These are phyloP conservation scores for Stygiomarasmius scandens DNA, from an alignment of 1,284 basidiomycete genomes.

Conservation along the genomic window DNA sequence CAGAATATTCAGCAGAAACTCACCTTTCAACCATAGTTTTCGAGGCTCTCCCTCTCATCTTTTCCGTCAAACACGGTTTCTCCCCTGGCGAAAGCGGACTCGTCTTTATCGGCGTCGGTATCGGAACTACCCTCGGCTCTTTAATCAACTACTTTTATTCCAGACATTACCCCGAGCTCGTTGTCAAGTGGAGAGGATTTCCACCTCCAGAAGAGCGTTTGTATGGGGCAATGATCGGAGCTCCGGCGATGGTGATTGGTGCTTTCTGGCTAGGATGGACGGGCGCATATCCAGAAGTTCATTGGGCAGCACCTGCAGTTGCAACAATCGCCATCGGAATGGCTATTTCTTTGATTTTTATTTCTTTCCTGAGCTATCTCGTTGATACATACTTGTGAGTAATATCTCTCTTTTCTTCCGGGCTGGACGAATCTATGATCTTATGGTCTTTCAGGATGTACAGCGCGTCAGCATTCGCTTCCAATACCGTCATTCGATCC, in stretches of 20 bases:
- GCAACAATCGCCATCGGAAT: conserved; percentile 54
- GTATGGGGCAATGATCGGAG: conserved; percentile 55
- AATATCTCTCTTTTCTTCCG: neutral
- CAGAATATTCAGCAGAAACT: no score
- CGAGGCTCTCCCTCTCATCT: conserved; percentile 62
- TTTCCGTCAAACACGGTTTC: conserved; percentile 55
- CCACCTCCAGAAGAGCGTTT: conserved; percentile 68
- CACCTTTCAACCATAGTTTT: no score
- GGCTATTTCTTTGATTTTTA: conserved; percentile 61
- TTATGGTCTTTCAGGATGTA: conserved; percentile 52
- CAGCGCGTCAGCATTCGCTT: conserved; percentile 73
- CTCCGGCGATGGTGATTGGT: conserved; percentile 52
- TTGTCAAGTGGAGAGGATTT: conserved; percentile 52
- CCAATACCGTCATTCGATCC: conserved; percentile 70
- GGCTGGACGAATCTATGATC: neutral
- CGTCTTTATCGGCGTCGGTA: conserved; percentile 71
- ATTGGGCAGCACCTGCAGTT: conserved; percentile 64
- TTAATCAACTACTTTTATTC: conserved; percentile 43
- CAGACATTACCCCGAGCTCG: conserved; percentile 48
- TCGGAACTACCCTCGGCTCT: conserved; percentile 62
- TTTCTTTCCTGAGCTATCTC: conserved; percentile 49
- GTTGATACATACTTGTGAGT: neutral
- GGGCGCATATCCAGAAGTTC: conserved; percentile 54
- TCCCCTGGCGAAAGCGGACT: conserved; percentile 61
- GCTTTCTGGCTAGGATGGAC: conserved; percentile 71